Evolutionary conservation across 768 basidiomycete species (phyloP), one percentile per base, ranked within the genome.

Genomic region (Galerina sulciceps): DNA sequence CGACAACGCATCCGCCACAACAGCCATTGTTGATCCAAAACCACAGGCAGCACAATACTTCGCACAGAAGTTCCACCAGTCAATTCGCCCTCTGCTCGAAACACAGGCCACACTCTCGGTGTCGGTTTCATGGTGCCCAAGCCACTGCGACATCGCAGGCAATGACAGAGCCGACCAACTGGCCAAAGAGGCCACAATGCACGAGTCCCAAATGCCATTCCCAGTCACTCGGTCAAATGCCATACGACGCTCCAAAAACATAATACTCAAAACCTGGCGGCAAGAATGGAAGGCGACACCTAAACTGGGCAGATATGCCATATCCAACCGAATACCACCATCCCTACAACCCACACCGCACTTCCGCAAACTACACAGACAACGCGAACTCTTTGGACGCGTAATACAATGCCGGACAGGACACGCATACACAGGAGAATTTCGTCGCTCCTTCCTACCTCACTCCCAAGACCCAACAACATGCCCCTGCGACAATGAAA

Each of bases 371-470:
- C n/a, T n/a, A n/a, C n/a, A n/a, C n/a, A n/a, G n/a, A n/a, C n/a
- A n/a, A n/a, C n/a, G n/a, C n/a, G n/a, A n/a, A n/a, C n/a, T 71
- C 1, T 69, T 66, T 35, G 71, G 71, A 17, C 41, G 67, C 13
- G 34, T 70, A 1, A 48, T 65, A 1, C 72, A 71, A 46, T 66
- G 59, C 59, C 58, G 65, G 4, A 72, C 65, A 11, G 69, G 71
- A 4, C 73, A 73, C 44, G 61, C 42, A 13, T 68, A 64, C 55
- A 65, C 61, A 5, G 71, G 74, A 34, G 66, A 70, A 59, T 75
- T 71, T 56, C 66, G 67, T 45, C 49, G 23, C 2, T 11, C 48
- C 20, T 69, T 70, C 47, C 45, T 63, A 20, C 46, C 52, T 56
- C 38, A 53, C 43, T 41, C 47, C 3, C 50, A 52, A 57, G 49